These are phyloP conservation scores for Talaromyces sp. DNA, from an alignment of 2,329 filamentous ascomycete species.

Conservation along the genomic window DNA sequence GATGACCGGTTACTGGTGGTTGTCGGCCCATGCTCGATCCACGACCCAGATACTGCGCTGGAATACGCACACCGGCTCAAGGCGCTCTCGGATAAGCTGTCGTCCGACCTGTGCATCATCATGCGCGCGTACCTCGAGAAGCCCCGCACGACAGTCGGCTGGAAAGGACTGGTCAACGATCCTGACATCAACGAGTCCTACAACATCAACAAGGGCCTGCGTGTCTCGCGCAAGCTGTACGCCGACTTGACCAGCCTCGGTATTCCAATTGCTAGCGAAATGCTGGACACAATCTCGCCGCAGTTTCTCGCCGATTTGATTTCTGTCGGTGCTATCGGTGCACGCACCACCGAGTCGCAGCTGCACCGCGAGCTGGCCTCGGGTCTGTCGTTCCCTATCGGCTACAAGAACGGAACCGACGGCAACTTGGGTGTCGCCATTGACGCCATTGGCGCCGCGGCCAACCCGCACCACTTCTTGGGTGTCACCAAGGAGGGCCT, in stretches of 20 bases:
- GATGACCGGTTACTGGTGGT: constrained; percentile 89
- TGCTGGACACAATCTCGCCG: constrained; percentile 97
- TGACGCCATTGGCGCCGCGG: constrained; percentile 79
- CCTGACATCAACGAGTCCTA: constrained; percentile 95
- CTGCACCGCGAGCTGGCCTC: constrained; percentile 93
- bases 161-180: constrained; percentile 99
- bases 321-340: constrained; percentile 90
- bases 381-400: constrained; percentile 92
- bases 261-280: constrained; percentile 94
- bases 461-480: constrained; percentile 80
- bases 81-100: constrained; percentile 70
- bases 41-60: constrained; percentile 81
- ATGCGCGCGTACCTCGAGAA: constrained; percentile 99
- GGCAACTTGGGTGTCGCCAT: constrained; percentile 86
- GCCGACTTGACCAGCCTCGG: constrained; percentile 78
- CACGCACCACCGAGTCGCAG: constrained; percentile 93
- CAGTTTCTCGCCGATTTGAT: constrained; percentile 97
- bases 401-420: constrained; percentile 99
- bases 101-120: constrained; percentile 79
- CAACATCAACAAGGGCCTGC: constrained; percentile 98
- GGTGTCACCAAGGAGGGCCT: constrained; percentile 97
- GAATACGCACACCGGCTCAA: constrained; percentile 83
- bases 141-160: constrained; percentile 94
- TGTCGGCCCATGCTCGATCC: constrained; percentile 93
- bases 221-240: constrained; percentile 89